Percentiles rank a stretch among this genome's conserved stretches.
These are phyloP conservation scores for Pilatotrama ljubarskyi DNA, from an alignment of 768 basidiomycete genomes.

Conservation along the genomic window DNA sequence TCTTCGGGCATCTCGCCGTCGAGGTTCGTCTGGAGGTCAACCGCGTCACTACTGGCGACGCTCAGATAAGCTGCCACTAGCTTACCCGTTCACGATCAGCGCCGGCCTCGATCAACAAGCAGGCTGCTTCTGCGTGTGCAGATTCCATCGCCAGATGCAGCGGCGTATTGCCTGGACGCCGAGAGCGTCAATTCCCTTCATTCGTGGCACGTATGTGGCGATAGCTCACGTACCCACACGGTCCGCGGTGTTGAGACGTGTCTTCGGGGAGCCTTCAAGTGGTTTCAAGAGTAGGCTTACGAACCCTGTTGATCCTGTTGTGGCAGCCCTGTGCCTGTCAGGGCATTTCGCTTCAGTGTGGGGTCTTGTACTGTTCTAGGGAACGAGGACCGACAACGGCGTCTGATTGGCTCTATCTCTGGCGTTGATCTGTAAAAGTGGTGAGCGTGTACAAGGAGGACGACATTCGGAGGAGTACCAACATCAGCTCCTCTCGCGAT, in stretches of 20 bases:
- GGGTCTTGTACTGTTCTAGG: too few relatives aligned
- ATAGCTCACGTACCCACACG: slow-evolving; percentile 54
- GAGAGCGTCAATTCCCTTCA: slow-evolving; percentile 20
- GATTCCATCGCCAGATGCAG: slow-evolving; percentile 97
- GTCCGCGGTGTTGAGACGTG: slow-evolving; percentile 84
- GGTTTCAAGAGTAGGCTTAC: slow-evolving; percentile 83
- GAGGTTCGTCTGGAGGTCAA: slow-evolving; percentile 45
- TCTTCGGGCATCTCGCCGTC: slow-evolving; percentile 89
- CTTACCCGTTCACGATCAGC: slow-evolving; percentile 88
- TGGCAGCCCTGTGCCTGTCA: slow-evolving; percentile 88
- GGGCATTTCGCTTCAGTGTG: not conserved
- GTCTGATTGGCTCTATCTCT: slow-evolving; percentile 92
- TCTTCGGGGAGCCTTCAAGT: slow-evolving; percentile 71
- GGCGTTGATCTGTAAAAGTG: slow-evolving; percentile 76
- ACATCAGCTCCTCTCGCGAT: slow-evolving; percentile 91
- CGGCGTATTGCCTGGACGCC: slow-evolving; percentile 81
- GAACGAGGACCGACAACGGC: slow-evolving; percentile 63
- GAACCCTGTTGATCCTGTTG: slow-evolving; percentile 91
- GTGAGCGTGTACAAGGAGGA: slow-evolving; percentile 31
- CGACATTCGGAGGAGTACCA: slow-evolving; percentile 42
- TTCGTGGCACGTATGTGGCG: not conserved
- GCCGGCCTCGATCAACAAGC: slow-evolving; percentile 90
- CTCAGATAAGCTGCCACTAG: not conserved
- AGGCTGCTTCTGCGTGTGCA: slow-evolving; percentile 89
- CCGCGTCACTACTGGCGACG: slow-evolving; percentile 2